A percentile compares a stretch with the other conserved stretches of the same genome.
These are phyloP conservation scores for Alternaria triticimaculans DNA, from an alignment of 2,329 filamentous ascomycete species.

Conservation along the genomic window DNA sequence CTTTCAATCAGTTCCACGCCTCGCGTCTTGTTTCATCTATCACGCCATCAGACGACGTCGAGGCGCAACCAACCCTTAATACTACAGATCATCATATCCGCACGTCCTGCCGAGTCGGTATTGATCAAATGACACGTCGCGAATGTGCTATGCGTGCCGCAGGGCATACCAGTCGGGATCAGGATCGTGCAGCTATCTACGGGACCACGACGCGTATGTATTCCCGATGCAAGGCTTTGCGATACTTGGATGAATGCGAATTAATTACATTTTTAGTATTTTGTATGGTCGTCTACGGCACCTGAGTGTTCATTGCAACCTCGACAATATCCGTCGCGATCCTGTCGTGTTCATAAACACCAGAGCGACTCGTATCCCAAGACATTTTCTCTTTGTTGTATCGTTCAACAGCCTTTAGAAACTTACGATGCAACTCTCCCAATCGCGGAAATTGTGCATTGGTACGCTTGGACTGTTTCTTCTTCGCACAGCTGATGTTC, in stretches of 20 bases:
- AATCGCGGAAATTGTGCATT: slow-evolving; percentile 2
- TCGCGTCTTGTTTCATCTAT: not conserved
- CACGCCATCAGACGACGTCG: not conserved
- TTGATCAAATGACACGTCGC: not conserved
- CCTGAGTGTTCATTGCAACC: slow-evolving; percentile 4
- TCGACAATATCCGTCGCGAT: slow-evolving; percentile 15
- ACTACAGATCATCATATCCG: not conserved
- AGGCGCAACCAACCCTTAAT: not conserved
- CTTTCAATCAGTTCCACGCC: not conserved
- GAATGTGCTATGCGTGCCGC: not conserved
- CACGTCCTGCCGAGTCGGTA: not conserved
- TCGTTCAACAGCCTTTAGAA: slow-evolving; percentile 5
- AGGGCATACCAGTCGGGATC: not conserved
- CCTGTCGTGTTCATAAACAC: slow-evolving; percentile 7
- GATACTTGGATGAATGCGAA: no score
- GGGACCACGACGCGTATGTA: not conserved
- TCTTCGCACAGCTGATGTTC: not conserved
- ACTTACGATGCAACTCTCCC: slow-evolving; percentile 9
- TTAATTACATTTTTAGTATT: not conserved
- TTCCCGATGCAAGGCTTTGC: no score
- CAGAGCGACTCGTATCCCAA: not conserved
- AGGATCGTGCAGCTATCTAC: not conserved
- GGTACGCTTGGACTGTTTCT: not conserved
- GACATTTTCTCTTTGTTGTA: slow-evolving; percentile 17
- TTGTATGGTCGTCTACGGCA: not conserved